Evolutionary conservation across 2,329 filamentous ascomycete species (phyloP).

Genomic region (Myriosclerotinia scirpicola): DNA sequence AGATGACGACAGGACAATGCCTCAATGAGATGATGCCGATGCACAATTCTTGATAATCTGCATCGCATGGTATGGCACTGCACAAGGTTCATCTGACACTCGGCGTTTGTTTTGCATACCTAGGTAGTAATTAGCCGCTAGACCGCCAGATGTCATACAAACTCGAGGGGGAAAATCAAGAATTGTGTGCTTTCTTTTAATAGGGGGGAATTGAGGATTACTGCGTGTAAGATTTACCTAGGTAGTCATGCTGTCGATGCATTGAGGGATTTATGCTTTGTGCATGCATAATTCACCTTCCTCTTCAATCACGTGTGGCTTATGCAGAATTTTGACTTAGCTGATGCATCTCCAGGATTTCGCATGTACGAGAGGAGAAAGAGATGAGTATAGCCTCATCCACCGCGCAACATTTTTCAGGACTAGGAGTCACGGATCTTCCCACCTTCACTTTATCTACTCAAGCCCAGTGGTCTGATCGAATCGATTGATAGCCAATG

Average conservation of each 20-base stretch:
- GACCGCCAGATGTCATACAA: background rate
- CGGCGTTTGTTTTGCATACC: background rate
- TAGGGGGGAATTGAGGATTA: no score
- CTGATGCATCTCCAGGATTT: background rate
- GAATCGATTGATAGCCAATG: background rate
- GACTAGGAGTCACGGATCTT: background rate
- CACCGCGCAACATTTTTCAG: background rate
- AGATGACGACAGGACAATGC: background rate
- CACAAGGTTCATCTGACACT: background rate
- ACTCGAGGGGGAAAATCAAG: background rate
- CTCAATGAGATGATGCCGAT: background rate
- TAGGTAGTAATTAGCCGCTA: background rate
- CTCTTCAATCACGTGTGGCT: background rate
- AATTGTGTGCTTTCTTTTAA: background rate
- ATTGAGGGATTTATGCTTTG: conserved; percentile 5
- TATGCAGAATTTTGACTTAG: background rate
- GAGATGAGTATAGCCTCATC: background rate
- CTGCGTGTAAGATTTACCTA: background rate
- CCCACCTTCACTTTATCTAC: background rate
- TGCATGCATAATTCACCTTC: background rate
- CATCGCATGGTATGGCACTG: background rate
- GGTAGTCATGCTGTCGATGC: background rate
- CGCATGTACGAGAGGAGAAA: no score
- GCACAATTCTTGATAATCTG: background rate
- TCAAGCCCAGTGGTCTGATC: background rate